Conservation (phyloP, 1,284 basidiomycete genomes). For the Inonotus obliquus region DNA sequence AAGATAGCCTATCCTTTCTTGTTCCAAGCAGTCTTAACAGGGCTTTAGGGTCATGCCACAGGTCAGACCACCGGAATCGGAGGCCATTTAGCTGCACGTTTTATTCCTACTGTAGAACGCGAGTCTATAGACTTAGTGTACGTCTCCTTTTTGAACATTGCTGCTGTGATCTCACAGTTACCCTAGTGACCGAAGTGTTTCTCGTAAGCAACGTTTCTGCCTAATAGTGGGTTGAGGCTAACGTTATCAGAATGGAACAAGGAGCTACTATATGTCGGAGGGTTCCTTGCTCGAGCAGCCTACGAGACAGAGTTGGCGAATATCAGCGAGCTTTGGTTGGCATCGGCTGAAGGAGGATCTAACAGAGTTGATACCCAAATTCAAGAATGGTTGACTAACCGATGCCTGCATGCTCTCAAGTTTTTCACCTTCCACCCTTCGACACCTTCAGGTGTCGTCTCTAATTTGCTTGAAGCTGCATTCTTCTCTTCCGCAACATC, state of each 20-base stretch:
- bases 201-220: constrained; percentile 39
- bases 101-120: constrained; percentile 96
- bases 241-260: constrained; percentile 71
- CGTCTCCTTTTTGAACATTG: constrained; percentile 30
- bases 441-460: constrained; percentile 86
- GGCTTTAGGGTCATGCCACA: constrained; percentile 66
- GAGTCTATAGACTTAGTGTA: constrained; percentile 90
- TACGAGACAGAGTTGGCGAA: constrained; percentile 82
- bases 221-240: not conserved
- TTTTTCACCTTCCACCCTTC: constrained; percentile 89
- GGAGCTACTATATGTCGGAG: constrained; percentile 82
- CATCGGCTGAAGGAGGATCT: constrained; percentile 31
- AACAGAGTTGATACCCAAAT: constrained; percentile 33
- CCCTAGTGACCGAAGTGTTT: constrained; percentile 69
- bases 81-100: constrained; percentile 87
- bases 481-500: constrained; percentile 71
- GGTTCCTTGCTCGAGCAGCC: constrained; percentile 74
- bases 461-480: constrained; percentile 68
- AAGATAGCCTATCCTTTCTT: constrained; percentile 21
- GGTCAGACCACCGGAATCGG: constrained; percentile 92
- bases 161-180: constrained; percentile 15
- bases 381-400: constrained; percentile 47
- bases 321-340: constrained; percentile 54
- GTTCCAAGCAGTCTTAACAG: not conserved
- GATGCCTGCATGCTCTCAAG: constrained; percentile 79